Percentiles rank a stretch among this genome's conserved stretches.
Conservation (phyloP, 441 rosid genomes). For the Adansonia rubrostipa region DNA sequence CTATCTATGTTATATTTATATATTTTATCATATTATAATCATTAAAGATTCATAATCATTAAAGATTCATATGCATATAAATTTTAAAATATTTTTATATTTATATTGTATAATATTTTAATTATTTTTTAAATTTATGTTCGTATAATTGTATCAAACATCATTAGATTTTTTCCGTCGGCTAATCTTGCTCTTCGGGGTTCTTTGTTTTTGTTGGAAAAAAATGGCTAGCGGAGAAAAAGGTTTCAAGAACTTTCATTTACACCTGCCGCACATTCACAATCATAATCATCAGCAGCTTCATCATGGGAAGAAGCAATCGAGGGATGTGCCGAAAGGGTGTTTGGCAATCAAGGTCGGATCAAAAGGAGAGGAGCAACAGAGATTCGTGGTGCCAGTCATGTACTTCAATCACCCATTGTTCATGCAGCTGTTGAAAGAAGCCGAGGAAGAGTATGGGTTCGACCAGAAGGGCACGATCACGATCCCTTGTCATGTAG, state of each 20-base stretch:
- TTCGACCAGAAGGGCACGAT: slow-evolving; percentile 89
- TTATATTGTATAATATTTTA: no score
- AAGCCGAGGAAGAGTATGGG: slow-evolving; percentile 90
- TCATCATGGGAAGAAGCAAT: slow-evolving; percentile 47
- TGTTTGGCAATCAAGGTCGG: slow-evolving; percentile 90
- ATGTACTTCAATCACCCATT: slow-evolving; percentile 87
- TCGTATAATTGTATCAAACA: no score
- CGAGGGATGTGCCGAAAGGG: slow-evolving; percentile 81
- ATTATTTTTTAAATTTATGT: no score
- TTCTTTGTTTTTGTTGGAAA: neutral
- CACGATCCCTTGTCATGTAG: slow-evolving; percentile 84
- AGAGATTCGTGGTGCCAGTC: slow-evolving; percentile 83
- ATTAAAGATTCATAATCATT: no score
- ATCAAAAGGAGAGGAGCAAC: slow-evolving; percentile 60
- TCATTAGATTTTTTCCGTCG: no score
- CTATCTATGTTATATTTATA: no score
- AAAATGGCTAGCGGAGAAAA: slow-evolving; percentile 66
- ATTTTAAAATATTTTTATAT: no score
- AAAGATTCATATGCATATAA: no score
- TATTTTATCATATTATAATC: no score
- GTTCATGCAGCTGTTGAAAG: slow-evolving; percentile 78
- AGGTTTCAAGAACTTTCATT: slow-evolving; percentile 50
- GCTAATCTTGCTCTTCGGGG: neutral
- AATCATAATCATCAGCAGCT: slow-evolving; percentile 26
- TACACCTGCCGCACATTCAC: slow-evolving; percentile 52